phyloP scores from a whole-genome alignment of 257 asterid species.

The Nicotiana benthamiana region DNA sequence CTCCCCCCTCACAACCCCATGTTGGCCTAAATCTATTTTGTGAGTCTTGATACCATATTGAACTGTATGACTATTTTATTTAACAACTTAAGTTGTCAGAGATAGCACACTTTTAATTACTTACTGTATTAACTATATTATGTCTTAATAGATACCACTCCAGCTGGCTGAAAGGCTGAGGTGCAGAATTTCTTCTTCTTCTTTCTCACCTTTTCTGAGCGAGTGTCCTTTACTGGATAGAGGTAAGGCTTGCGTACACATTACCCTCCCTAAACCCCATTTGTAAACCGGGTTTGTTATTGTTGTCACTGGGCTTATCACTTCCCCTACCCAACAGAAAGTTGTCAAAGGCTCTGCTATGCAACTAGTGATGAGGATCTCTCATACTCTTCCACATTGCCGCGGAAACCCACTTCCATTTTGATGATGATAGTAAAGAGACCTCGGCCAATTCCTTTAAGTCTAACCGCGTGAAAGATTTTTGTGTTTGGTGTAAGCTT shows the following conservation, averaged over 20 bases:
- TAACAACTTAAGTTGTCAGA: too few relatives aligned
- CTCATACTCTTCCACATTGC: neutral
- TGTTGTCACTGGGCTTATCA: neutral
- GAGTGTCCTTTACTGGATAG: too few relatives aligned
- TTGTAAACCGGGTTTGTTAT: too few relatives aligned
- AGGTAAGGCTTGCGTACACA: too few relatives aligned
- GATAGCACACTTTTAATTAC: neutral
- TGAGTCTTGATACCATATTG: too few relatives aligned
- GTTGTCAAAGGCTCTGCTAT: neutral
- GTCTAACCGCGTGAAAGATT: neutral
- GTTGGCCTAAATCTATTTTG: neutral
- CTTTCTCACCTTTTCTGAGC: too few relatives aligned
- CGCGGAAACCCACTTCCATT: neutral
- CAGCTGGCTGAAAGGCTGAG: neutral
- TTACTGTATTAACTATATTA: too few relatives aligned
- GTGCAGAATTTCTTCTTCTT: neutral
- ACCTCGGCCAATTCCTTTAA: neutral
- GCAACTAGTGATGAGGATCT: neutral
- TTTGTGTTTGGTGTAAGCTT: neutral
- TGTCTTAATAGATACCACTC: neutral
- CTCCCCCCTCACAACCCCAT: neutral
- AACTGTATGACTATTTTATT: too few relatives aligned
- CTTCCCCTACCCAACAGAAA: neutral
- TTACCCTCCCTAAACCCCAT: too few relatives aligned
- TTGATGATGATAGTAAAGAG: neutral